These are phyloP conservation scores for Sabuloglossum arenarium DNA, from an alignment of 495 filamentous ascomycete genomes.

Conservation along the genomic window DNA sequence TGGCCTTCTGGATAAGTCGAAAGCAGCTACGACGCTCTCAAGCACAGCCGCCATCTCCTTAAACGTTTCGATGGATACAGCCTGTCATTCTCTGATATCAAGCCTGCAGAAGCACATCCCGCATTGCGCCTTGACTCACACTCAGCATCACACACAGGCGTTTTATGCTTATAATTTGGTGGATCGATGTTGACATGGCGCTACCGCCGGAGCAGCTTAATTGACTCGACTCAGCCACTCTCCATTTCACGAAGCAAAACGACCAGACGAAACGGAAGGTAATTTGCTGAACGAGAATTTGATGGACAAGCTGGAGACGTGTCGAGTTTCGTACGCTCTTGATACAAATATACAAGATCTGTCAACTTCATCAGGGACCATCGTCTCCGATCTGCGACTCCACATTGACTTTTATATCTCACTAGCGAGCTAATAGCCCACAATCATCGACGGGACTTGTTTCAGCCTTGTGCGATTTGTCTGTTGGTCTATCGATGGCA, in stretches of 20 bases:
- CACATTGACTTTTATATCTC: not conserved
- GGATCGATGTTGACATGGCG: not conserved
- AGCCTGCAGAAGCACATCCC: slow-evolving; percentile 1
- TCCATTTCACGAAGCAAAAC: not conserved
- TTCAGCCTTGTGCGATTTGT: not conserved
- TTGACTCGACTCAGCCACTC: slow-evolving; percentile 1
- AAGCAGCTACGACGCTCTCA: not conserved
- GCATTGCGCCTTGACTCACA: slow-evolving; percentile 2
- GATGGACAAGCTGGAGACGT: not conserved
- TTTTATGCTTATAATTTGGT: slow-evolving; percentile 3
- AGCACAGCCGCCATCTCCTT: slow-evolving; percentile 1
- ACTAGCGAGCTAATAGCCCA: not conserved
- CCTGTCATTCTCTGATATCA: not conserved
- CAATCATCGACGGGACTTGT: not conserved
- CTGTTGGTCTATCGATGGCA: slow-evolving; percentile 28
- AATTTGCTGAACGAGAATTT: not conserved
- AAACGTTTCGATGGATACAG: not conserved
- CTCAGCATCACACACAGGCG: not conserved
- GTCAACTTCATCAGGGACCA: not conserved
- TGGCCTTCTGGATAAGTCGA: not conserved
- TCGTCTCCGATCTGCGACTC: not conserved
- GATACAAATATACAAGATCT: slow-evolving; percentile 2
- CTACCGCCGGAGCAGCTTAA: not conserved
- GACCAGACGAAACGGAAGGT: not conserved
- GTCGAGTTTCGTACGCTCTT: not conserved